Evolutionary conservation across 305 asterid genomes (phyloP).

Genomic region (Coffea humblotiana): DNA sequence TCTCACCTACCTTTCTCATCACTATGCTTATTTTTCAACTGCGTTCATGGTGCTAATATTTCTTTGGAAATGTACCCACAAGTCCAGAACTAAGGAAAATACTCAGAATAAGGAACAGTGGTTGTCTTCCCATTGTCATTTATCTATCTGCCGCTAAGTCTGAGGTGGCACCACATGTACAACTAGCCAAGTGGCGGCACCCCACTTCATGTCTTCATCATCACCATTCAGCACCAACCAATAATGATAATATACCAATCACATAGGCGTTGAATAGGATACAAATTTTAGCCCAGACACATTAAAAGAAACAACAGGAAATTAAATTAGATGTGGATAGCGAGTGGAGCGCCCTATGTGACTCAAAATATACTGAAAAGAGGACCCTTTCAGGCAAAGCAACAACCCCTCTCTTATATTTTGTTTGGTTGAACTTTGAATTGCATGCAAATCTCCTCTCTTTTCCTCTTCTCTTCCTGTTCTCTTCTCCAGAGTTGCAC

Average conservation of each 20-base stretch:
- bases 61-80: too few relatives aligned
- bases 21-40: background rate
- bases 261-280: slow-evolving; percentile 12
- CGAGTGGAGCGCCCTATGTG: slow-evolving; percentile 6
- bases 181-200: slow-evolving; percentile 22
- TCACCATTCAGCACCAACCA: background rate
- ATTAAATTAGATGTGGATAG: background rate
- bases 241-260: slow-evolving; percentile 9
- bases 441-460: background rate
- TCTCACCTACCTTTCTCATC: background rate
- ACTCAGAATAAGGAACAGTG: too few relatives aligned
- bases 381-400: background rate
- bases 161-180: slow-evolving; percentile 13
- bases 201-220: slow-evolving; percentile 17
- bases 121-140: background rate
- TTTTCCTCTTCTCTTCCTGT: background rate
- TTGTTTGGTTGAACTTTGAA: background rate
- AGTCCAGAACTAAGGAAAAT: too few relatives aligned
- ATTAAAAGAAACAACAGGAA: too few relatives aligned
- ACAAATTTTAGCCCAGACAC: background rate
- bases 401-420: background rate
- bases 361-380: background rate
- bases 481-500: background rate
- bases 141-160: background rate
- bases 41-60: too few relatives aligned